Conservation (phyloP, 2,329 filamentous ascomycete genomes). For the Huntiella abstrusa region DNA sequence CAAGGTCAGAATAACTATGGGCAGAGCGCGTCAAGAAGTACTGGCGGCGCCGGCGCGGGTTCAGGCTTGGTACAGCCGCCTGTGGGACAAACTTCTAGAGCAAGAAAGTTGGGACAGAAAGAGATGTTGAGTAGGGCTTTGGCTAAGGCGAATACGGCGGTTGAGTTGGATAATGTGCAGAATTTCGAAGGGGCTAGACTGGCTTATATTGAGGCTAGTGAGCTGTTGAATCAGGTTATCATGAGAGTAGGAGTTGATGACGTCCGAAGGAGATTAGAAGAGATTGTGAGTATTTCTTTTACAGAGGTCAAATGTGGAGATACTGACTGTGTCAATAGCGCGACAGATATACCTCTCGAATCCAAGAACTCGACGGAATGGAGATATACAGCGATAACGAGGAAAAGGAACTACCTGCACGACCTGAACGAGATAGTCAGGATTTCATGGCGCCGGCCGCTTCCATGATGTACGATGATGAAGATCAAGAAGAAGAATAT, state of each 20-base stretch:
- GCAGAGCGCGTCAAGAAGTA: background rate
- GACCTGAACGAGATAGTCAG: slow-evolving; percentile 36
- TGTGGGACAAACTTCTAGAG: slow-evolving; percentile 4
- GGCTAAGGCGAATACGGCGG: slow-evolving; percentile 88
- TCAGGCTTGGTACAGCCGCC: background rate
- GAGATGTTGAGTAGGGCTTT: slow-evolving; percentile 91
- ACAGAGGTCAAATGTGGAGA: background rate
- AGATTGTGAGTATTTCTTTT: slow-evolving; percentile 50
- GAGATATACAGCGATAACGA: slow-evolving; percentile 30
- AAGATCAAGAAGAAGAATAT: slow-evolving; percentile 23
- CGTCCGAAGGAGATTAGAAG: slow-evolving; percentile 76
- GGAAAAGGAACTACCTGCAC: slow-evolving; percentile 59
- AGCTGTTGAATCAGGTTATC: slow-evolving; percentile 74
- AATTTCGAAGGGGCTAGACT: slow-evolving; percentile 83
- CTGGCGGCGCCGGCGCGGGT: background rate
- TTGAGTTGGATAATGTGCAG: slow-evolving; percentile 86
- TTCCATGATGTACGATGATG: slow-evolving; percentile 21
- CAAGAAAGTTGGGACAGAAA: slow-evolving; percentile 50
- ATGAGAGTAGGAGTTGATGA: slow-evolving; percentile 66
- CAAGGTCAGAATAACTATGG: background rate
- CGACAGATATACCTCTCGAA: slow-evolving; percentile 75
- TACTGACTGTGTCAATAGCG: slow-evolving; percentile 31
- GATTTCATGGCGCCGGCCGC: slow-evolving; percentile 17
- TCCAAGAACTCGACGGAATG: slow-evolving; percentile 66
- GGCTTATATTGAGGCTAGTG: slow-evolving; percentile 81